Evolutionary conservation across 1,284 basidiomycete genomes (phyloP).

Genomic region (Jaminaea rosea): DNA sequence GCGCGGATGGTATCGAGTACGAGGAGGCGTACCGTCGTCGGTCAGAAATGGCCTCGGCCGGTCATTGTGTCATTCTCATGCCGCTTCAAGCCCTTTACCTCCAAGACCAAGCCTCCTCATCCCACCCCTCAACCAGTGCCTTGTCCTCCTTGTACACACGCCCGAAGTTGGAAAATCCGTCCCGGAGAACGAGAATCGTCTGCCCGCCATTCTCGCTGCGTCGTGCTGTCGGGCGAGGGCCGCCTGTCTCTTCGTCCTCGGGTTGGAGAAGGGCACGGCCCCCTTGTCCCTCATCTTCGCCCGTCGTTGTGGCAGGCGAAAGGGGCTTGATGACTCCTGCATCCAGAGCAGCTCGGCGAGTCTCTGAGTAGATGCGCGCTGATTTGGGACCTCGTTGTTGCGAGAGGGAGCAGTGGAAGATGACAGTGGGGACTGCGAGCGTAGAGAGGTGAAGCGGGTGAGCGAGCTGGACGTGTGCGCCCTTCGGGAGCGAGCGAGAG

Average conservation of each 20-base stretch:
- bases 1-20: too few relatives aligned
- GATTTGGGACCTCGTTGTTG: conserved; percentile 46
- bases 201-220: conserved; percentile 15
- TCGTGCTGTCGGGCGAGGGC: too few relatives aligned
- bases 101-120: conserved; percentile 30
- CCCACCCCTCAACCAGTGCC: conserved; percentile 40
- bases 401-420: conserved; percentile 48
- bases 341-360: conserved; percentile 18
- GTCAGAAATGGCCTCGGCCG: background rate
- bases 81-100: too few relatives aligned
- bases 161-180: conserved; percentile 45
- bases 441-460: background rate
- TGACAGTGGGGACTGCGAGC: conserved; percentile 25
- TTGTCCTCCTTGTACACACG: conserved; percentile 39
- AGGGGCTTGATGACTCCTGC: conserved; percentile 7
- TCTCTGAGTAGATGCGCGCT: conserved; percentile 45
- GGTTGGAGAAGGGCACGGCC: background rate
- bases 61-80: too few relatives aligned
- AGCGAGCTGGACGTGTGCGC: background rate
- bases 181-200: conserved; percentile 43
- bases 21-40: background rate
- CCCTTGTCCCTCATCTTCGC: background rate
- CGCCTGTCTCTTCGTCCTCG: background rate
- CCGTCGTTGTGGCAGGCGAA: too few relatives aligned
- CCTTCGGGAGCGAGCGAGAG: background rate